Conservation (phyloP, 139 green algal genomes). For the Prasinococcaceae sp. region DNA sequence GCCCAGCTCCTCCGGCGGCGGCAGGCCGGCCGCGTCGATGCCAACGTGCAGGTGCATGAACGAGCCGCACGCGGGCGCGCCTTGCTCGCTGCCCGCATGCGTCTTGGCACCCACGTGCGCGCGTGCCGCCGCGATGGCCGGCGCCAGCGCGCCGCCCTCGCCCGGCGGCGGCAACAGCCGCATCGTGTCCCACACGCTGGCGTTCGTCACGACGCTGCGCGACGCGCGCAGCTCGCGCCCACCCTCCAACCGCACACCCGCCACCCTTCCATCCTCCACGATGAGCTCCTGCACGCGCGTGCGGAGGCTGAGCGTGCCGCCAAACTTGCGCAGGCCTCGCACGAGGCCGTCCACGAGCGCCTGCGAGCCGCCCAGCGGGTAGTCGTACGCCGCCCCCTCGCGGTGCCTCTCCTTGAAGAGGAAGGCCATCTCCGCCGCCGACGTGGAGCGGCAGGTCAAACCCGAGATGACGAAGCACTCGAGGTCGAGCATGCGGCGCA, state of each 20-base stretch:
- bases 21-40: slow-evolving; percentile 56
- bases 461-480: slow-evolving; percentile 63
- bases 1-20: slow-evolving; percentile 47
- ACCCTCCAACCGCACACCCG: slow-evolving; percentile 35
- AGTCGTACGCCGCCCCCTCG: slow-evolving; percentile 36
- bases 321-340: too few species aligned
- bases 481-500: slow-evolving; percentile 52
- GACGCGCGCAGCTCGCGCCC: not conserved
- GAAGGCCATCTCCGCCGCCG: slow-evolving; percentile 43
- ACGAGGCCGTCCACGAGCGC: slow-evolving; percentile 59
- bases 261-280: slow-evolving; percentile 37
- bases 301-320: slow-evolving; percentile 40
- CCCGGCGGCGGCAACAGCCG: slow-evolving; percentile 33
- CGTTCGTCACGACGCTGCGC: slow-evolving; percentile 62
- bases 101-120: too few species aligned
- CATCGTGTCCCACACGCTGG: slow-evolving; percentile 63
- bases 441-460: slow-evolving; percentile 14
- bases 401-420: slow-evolving; percentile 64
- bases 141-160: too few species aligned
- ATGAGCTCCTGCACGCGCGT: slow-evolving; percentile 51
- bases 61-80: too few species aligned
- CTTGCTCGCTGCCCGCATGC: slow-evolving; percentile 40
- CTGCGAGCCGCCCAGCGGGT: slow-evolving; percentile 27
- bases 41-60: slow-evolving; percentile 84
- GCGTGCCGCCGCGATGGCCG: too few species aligned